These are phyloP conservation scores for Boletus reticulatus DNA, from an alignment of 768 basidiomycete genomes.

Conservation along the genomic window DNA sequence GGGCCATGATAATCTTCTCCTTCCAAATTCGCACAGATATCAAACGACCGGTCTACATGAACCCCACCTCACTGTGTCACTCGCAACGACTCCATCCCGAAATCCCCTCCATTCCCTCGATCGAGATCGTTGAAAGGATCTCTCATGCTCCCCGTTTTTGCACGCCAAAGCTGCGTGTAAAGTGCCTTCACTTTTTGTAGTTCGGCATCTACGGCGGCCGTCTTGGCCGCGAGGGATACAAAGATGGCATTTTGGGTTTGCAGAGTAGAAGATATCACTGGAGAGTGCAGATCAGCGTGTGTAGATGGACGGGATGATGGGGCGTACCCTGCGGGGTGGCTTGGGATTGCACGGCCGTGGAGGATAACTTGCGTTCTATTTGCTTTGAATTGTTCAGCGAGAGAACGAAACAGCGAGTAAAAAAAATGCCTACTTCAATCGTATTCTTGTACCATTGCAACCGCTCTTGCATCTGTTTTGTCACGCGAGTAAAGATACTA, in stretches of 20 bases:
- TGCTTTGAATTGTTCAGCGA: slow-evolving; percentile 14
- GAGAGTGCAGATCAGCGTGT: background rate
- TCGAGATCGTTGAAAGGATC: slow-evolving; percentile 70
- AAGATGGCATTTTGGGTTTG: slow-evolving; percentile 80
- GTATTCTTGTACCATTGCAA: slow-evolving; percentile 78
- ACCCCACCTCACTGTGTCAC: slow-evolving; percentile 6
- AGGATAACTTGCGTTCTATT: slow-evolving; percentile 81
- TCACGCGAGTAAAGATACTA: slow-evolving; percentile 73
- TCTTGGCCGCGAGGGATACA: slow-evolving; percentile 72
- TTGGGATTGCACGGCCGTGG: slow-evolving; percentile 60
- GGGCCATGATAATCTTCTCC: too few species aligned
- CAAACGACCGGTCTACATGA: too few species aligned
- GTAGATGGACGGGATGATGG: background rate
- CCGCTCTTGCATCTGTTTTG: slow-evolving; percentile 68
- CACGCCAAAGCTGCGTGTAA: slow-evolving; percentile 77
- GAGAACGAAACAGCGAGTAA: background rate
- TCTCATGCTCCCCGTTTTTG: slow-evolving; percentile 76
- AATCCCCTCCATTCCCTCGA: slow-evolving; percentile 40
- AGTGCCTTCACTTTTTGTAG: slow-evolving; percentile 72
- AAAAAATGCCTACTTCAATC: slow-evolving; percentile 55
- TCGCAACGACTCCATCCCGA: slow-evolving; percentile 39
- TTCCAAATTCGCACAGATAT: too few species aligned
- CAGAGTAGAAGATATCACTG: slow-evolving; percentile 72
- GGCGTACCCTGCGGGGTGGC: slow-evolving; percentile 69
- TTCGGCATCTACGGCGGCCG: slow-evolving; percentile 70